These are phyloP conservation scores for Aphanomyces astaci DNA, from an alignment of 352 stramenopile genomes.

Conservation along the genomic window DNA sequence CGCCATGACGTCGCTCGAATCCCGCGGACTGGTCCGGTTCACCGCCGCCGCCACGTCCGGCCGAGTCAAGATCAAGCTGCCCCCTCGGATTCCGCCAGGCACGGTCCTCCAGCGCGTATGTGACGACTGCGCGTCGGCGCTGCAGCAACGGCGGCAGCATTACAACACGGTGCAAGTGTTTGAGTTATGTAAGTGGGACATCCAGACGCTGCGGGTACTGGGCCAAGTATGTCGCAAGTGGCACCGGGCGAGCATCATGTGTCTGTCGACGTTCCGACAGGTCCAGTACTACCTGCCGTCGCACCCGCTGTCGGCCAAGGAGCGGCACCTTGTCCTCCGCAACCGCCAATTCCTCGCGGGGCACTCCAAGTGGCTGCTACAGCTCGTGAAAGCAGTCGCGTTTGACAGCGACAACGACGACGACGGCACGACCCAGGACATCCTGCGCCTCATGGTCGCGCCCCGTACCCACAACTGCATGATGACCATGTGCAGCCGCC, in stretches of 20 bases:
- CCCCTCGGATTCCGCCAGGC: constrained; percentile 36
- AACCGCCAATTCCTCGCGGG: constrained; percentile 69
- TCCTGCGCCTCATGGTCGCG: constrained; percentile 54
- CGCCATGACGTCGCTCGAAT: not conserved
- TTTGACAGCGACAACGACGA: constrained; percentile 46
- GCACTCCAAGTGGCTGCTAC: constrained; percentile 79
- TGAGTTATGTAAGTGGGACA: constrained; percentile 70
- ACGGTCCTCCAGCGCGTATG: constrained; percentile 75
- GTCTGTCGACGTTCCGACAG: constrained; percentile 80
- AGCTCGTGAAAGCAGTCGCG: constrained; percentile 78
- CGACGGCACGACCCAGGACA: constrained; percentile 39
- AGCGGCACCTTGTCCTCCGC: constrained; percentile 68
- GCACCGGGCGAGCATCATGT: constrained; percentile 82
- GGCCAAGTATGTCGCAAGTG: constrained; percentile 80
- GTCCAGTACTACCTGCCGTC: constrained; percentile 83
- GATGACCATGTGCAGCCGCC: constrained; percentile 78
- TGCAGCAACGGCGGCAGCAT: constrained; percentile 75
- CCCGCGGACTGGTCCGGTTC: constrained; percentile 11
- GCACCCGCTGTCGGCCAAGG: constrained; percentile 56
- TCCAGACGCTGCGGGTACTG: constrained; percentile 60
- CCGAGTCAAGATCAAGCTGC: constrained; percentile 10
- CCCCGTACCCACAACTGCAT: constrained; percentile 73
- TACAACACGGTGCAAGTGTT: constrained; percentile 83
- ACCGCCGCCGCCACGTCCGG: not conserved
- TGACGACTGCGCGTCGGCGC: constrained; percentile 67